Evolutionary conservation across 2,329 filamentous ascomycete species (phyloP).

Genomic region (Rhynchosporium agropyri): DNA sequence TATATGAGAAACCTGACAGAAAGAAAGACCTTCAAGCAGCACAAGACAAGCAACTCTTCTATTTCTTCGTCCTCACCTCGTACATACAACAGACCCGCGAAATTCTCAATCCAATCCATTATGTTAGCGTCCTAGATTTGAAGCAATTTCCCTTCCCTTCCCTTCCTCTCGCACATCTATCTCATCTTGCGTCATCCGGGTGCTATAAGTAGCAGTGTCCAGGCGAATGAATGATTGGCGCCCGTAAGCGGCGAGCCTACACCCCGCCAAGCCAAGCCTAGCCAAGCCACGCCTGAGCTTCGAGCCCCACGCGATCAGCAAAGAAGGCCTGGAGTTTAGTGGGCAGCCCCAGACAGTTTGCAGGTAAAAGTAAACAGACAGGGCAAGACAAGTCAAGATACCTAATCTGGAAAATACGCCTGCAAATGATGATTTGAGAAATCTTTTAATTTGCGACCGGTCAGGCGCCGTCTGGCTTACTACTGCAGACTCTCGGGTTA

Average conservation of each 20-base stretch:
- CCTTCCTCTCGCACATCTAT: too few relatives aligned
- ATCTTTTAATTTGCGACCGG: background rate
- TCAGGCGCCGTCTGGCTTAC: background rate
- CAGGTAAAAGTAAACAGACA: background rate
- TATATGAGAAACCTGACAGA: too few relatives aligned
- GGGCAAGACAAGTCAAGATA: background rate
- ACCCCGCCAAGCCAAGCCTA: too few relatives aligned
- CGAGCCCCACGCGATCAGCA: slow-evolving; percentile 4
- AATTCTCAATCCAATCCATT: too few relatives aligned
- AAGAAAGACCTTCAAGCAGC: too few relatives aligned
- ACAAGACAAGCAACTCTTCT: background rate
- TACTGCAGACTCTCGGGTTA: background rate
- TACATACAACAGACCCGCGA: slow-evolving; percentile 8
- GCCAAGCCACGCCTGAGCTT: background rate
- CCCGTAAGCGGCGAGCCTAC: background rate
- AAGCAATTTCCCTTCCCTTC: slow-evolving; percentile 6
- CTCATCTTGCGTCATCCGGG: slow-evolving; percentile 3
- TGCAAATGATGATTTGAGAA: background rate
- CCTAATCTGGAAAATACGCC: background rate
- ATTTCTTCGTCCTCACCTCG: too few relatives aligned
- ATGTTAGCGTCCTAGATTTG: background rate
- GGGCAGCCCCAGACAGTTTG: background rate
- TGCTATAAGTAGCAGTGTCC: background rate
- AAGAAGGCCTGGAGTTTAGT: background rate
- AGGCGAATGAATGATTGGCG: slow-evolving; percentile 1